Base-by-base conservation (phyloP, 2,329 filamentous ascomycete species). In the Tolypocladium tropicale region DNA sequence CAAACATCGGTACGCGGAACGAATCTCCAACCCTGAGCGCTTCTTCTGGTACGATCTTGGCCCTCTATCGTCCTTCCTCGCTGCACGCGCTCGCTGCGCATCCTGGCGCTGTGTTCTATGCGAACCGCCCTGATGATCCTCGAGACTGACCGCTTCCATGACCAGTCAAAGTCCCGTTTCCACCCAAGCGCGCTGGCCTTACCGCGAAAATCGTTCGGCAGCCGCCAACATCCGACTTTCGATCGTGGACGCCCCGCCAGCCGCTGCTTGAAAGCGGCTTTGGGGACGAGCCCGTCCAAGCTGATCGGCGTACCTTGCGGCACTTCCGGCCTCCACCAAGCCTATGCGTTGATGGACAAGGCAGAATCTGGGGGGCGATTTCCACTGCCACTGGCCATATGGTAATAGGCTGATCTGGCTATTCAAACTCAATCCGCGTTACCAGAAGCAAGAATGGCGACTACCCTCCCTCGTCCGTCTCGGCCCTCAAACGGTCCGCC, bases 401-500 rank as follows among this genome's bases (percentile, higher is more conserved):
- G 21, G 37, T 52, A 21, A 48, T 34, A 14, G 52, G 46, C 48
- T 36, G 11, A 32, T 34, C 12, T 23, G 33, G 30, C 48, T 10
- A 18, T 10, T 21, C 51, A 30, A 36, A 41, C 48, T 21, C 50
- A 23, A 39, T 36, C 33, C 39, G 16, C 37, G 34, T 30, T 43
- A 37, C 23, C 28, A 28, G 21, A 9, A 16, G 14, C 18, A 53
- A n/a, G 25, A 53, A 68, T 70, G 69, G 63, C 68, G 57, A 84
- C 85, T 55, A 76, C 86, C 48, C 76, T 89, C 53, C 86, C 88
- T 55, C 80, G 84, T 68, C 80, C 84, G 30, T 80, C 86, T 21
- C 81, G 86, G 70, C 80, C 84, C 30, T 84, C 86, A 10, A 77
- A 85, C 63, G 86, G 84, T 57, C 87, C 90, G 52, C 88, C 90